These are phyloP conservation scores for Rhizopogon sp. DNA, from an alignment of 768 basidiomycete genomes.

Conservation along the genomic window DNA sequence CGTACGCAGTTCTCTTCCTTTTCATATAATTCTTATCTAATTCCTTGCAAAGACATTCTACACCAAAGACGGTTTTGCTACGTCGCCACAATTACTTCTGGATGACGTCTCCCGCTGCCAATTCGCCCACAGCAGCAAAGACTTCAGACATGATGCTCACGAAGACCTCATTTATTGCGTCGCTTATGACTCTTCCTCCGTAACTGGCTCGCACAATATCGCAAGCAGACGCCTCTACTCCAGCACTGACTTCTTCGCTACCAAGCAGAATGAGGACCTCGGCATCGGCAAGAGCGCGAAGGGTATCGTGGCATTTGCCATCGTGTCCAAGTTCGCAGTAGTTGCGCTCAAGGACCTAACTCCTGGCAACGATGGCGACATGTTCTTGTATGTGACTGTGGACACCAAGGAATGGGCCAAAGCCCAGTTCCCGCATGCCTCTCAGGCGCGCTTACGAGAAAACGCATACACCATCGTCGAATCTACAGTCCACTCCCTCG, in stretches of 20 bases:
- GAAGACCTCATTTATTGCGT: slow-evolving; percentile 84
- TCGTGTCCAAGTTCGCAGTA: slow-evolving; percentile 89
- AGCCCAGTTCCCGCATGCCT: slow-evolving; percentile 90
- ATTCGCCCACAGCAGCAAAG: slow-evolving; percentile 83
- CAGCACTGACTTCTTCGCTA: slow-evolving; percentile 78
- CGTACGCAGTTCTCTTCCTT: slow-evolving; percentile 30
- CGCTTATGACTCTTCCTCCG: slow-evolving; percentile 64
- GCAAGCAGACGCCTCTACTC: slow-evolving; percentile 71
- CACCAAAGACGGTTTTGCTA: slow-evolving; percentile 78
- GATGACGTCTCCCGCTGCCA: slow-evolving; percentile 73
- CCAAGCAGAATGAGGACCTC: slow-evolving; percentile 69
- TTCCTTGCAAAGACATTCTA: slow-evolving; percentile 66
- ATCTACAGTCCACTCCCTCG: slow-evolving; percentile 87
- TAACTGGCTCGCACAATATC: slow-evolving; percentile 38
- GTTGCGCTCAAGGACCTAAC: slow-evolving; percentile 78
- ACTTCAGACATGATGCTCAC: slow-evolving; percentile 77
- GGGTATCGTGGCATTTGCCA: slow-evolving; percentile 90
- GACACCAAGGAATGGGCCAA: slow-evolving; percentile 84
- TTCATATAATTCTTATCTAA: slow-evolving; percentile 1
- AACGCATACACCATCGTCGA: slow-evolving; percentile 97
- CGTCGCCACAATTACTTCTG: slow-evolving; percentile 54
- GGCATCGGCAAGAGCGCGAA: slow-evolving; percentile 81
- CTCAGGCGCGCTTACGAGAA: slow-evolving; percentile 71
- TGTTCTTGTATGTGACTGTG: slow-evolving; percentile 81
- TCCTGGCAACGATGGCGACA: slow-evolving; percentile 54